These are phyloP conservation scores for Stagonosporopsis chrysanthemi DNA, from an alignment of 2,329 filamentous ascomycete species.

Conservation along the genomic window DNA sequence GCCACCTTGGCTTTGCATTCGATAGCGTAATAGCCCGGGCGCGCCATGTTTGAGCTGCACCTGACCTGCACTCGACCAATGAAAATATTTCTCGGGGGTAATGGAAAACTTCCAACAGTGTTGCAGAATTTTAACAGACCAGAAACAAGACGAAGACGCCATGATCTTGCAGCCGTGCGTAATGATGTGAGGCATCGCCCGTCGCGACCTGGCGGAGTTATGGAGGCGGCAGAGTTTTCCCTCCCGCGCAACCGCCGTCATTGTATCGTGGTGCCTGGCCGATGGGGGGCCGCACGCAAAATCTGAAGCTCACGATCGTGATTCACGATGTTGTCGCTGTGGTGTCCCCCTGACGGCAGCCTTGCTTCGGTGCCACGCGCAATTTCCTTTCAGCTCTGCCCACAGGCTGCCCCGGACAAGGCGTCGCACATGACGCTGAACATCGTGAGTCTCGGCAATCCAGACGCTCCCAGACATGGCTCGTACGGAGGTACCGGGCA, in stretches of 20 bases:
- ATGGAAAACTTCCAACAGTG: slow-evolving; percentile 34
- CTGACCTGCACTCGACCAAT: slow-evolving; percentile 28
- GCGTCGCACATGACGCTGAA: slow-evolving; percentile 43
- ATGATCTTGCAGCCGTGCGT: slow-evolving; percentile 26
- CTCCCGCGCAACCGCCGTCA: slow-evolving; percentile 20
- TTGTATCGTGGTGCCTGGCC: slow-evolving; percentile 20
- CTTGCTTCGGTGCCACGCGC: slow-evolving; percentile 6
- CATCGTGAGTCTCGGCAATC: slow-evolving; percentile 41
- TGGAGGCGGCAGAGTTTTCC: slow-evolving; percentile 36
- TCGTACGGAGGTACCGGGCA: slow-evolving; percentile 19
- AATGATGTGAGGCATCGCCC: slow-evolving; percentile 23
- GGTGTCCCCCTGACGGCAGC: slow-evolving; percentile 15
- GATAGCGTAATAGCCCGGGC: slow-evolving; percentile 43
- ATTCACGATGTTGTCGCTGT: slow-evolving; percentile 13
- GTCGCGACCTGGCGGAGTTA: slow-evolving; percentile 22
- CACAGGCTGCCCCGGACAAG: slow-evolving; percentile 8
- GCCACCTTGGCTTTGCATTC: slow-evolving; percentile 32
- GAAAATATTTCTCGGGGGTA: slow-evolving; percentile 36
- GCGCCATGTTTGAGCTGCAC: slow-evolving; percentile 28
- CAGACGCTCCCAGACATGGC: slow-evolving; percentile 22
- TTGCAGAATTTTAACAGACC: slow-evolving; percentile 32
- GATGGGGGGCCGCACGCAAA: slow-evolving; percentile 10
- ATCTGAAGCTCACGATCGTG: slow-evolving; percentile 14
- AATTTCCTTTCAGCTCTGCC: slow-evolving; percentile 13
- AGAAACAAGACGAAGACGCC: slow-evolving; percentile 26